These are phyloP conservation scores for Syzygium syzygioides DNA, from an alignment of 441 rosid species.

Conservation along the genomic window DNA sequence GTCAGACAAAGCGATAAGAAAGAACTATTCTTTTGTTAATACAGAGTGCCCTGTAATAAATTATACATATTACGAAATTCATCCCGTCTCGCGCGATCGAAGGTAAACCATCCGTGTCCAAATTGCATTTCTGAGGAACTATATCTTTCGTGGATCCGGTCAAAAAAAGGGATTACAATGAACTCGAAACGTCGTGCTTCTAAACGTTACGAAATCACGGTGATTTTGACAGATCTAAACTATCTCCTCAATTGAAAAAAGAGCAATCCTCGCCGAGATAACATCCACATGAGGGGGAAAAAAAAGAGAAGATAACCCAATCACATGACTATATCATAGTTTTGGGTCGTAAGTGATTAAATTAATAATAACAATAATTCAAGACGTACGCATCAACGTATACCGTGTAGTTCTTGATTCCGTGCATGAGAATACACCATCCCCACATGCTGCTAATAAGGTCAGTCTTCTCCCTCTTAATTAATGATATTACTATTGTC, in stretches of 20 bases:
- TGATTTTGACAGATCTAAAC: background rate
- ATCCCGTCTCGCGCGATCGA: rapidly evolving
- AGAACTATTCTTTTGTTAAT: background rate
- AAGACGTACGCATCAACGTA: background rate
- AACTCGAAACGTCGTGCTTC: rapidly evolving
- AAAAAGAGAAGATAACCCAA: background rate
- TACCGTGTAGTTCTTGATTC: background rate
- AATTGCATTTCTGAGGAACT: rapidly evolving
- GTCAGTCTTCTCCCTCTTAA: background rate
- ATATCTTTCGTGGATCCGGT: background rate
- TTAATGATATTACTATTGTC: background rate
- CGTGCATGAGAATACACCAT: background rate
- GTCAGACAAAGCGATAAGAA: background rate
- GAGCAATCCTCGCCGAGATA: background rate
- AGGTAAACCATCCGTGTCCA: background rate
- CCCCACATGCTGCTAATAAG: background rate
- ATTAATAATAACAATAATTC: background rate
- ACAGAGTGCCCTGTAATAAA: background rate
- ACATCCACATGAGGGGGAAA: background rate
- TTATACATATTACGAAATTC: background rate
- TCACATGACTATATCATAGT: background rate
- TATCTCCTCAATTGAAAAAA: background rate
- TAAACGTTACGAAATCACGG: background rate
- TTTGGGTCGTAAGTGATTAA: background rate
- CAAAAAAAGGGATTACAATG: background rate